Conservation (phyloP, 371 early-diverging fungal species). For the Circinella umbellata region DNA sequence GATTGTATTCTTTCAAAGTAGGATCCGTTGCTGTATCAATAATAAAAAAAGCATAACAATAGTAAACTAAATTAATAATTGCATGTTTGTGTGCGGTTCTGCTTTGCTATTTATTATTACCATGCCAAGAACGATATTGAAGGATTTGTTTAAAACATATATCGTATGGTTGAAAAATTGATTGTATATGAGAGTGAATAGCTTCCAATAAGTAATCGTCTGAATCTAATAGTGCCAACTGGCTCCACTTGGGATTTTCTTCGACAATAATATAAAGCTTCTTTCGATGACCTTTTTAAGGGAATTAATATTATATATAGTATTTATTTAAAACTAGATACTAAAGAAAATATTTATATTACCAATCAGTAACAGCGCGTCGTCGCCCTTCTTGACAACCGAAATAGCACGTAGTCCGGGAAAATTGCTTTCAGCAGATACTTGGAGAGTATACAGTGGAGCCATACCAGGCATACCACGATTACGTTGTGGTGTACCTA, state of each 20-base stretch:
- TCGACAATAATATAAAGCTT: conserved; percentile 38
- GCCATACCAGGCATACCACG: neutral
- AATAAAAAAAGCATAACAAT: neutral
- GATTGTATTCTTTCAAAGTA: conserved; percentile 22
- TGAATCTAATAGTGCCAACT: conserved; percentile 18
- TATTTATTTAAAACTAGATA: neutral
- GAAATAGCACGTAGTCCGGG: conserved; percentile 34
- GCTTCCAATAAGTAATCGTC: conserved; percentile 37
- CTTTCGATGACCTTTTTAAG: conserved; percentile 31
- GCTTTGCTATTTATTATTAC: conserved; percentile 13
- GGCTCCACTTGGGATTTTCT: conserved; percentile 41
- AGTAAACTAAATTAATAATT: no score
- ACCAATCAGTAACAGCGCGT: conserved; percentile 34
- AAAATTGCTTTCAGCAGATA: conserved; percentile 30
- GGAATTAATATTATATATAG: neutral
- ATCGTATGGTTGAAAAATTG: conserved; percentile 37
- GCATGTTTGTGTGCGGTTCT: no score
- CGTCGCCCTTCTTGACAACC: conserved; percentile 26
- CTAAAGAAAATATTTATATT: neutral
- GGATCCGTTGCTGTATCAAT: conserved; percentile 8
- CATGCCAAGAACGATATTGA: conserved; percentile 35
- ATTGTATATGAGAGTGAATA: conserved; percentile 27
- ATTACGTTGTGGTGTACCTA: conserved; percentile 1
- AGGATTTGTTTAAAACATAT: conserved; percentile 31
- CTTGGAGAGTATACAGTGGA: conserved; percentile 37